These are phyloP conservation scores for Blastomyces emzantsi DNA, from an alignment of 2,329 filamentous ascomycete genomes.

Conservation along the genomic window DNA sequence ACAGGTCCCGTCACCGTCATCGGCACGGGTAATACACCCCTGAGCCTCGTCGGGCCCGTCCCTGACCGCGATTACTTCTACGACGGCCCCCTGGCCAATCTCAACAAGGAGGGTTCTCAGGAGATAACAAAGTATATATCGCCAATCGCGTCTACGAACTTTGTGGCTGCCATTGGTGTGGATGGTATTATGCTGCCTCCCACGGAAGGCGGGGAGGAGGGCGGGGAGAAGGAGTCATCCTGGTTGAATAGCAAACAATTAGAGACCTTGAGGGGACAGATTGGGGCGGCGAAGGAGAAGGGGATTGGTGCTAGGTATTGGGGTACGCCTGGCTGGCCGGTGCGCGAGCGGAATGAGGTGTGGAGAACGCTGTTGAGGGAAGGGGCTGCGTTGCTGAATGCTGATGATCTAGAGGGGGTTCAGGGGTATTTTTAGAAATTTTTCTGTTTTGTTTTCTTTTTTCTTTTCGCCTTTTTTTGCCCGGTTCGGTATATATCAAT, in stretches of 20 bases:
- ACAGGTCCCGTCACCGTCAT: conserved; percentile 50
- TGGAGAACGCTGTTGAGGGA: conserved; percentile 51
- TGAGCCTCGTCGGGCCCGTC: conserved; percentile 40
- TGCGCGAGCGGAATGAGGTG: conserved; percentile 49
- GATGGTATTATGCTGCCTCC: not conserved
- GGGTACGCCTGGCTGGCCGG: conserved; percentile 52
- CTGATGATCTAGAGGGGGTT: conserved; percentile 51
- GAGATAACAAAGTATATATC: conserved; percentile 43
- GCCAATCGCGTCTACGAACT: conserved; percentile 48
- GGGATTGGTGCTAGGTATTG: conserved; percentile 55
- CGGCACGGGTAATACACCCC: conserved; percentile 50
- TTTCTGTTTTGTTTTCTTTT: not conserved
- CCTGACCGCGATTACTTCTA: conserved; percentile 49
- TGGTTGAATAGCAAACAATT: conserved; percentile 35
- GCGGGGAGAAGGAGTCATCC: conserved; percentile 23
- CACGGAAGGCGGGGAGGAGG: conserved; percentile 25
- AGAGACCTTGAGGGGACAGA: conserved; percentile 43
- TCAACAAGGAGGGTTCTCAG: conserved; percentile 33
- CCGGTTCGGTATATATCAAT: not conserved
- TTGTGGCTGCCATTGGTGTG: conserved; percentile 36
- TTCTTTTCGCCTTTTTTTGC: too few relatives aligned
- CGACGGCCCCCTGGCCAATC: conserved; percentile 46
- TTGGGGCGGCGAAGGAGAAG: conserved; percentile 45
- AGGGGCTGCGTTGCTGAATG: conserved; percentile 55
- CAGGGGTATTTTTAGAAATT: conserved; percentile 13